Percentiles rank a stretch among this genome's conserved stretches.
Conservation (phyloP, 257 asterid genomes). For the Eucommia ulmoides region DNA sequence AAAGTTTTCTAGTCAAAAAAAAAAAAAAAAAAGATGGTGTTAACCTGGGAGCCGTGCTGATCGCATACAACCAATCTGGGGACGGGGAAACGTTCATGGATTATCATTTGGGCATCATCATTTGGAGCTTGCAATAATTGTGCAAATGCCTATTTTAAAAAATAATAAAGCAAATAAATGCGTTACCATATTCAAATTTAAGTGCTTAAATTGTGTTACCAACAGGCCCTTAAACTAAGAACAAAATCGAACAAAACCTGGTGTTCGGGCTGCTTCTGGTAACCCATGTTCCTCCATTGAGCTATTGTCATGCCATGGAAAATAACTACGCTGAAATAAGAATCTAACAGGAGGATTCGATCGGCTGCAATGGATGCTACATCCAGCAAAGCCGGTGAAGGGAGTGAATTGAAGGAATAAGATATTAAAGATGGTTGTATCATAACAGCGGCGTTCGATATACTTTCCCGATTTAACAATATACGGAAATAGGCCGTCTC, state of each 20-base stretch:
- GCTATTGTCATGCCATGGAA: slow-evolving; percentile 98
- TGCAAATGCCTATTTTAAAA: slow-evolving; percentile 85
- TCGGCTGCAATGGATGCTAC: slow-evolving; percentile 88
- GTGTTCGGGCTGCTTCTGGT: slow-evolving; percentile 85
- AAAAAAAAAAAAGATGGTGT: not conserved
- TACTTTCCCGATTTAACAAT: slow-evolving; percentile 77
- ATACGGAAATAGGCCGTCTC: slow-evolving; percentile 98
- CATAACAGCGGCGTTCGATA: slow-evolving; percentile 92
- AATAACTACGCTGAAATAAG: slow-evolving; percentile 84
- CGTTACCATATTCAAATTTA: not conserved
- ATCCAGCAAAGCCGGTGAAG: slow-evolving; percentile 84
- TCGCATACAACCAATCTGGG: slow-evolving; percentile 97
- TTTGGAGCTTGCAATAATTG: slow-evolving; percentile 80
- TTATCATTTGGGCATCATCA: slow-evolving; percentile 69
- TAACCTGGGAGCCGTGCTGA: slow-evolving; percentile 99
- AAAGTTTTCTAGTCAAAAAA: not conserved
- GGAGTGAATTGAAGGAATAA: slow-evolving; percentile 74
- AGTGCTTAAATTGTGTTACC: not conserved
- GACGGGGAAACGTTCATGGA: slow-evolving; percentile 82
- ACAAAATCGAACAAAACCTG: slow-evolving; percentile 31
- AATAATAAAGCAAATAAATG: too few relatives aligned
- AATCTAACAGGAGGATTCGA: slow-evolving; percentile 84
- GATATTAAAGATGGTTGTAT: slow-evolving; percentile 90
- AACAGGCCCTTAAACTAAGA: too few relatives aligned
- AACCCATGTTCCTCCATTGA: slow-evolving; percentile 98